Evolutionary conservation across 148 eudicot genomes (phyloP), one percentile per base, ranked within the genome.

Genomic region (Spergularia bocconei): DNA sequence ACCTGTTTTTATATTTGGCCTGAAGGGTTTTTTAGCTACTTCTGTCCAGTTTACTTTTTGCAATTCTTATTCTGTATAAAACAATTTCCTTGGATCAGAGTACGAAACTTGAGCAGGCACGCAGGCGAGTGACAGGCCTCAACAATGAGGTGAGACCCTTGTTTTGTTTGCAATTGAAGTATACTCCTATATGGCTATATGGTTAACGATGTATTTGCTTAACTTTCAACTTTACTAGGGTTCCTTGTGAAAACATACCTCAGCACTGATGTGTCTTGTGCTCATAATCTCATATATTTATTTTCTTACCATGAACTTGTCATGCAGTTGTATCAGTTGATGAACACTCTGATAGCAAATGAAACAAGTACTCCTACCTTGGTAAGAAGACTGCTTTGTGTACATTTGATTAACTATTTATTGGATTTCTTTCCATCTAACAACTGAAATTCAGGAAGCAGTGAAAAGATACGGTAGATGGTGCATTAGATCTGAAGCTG

Each of bases 381-480:
- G 91, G 97, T 91, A 72, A 86, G 84, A 20, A 48, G 20, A 33
- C 23, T 25, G 41, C n/a, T 29, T 33, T 48, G 16, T 19, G 11
- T 36, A 8, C 60, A 2, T 20, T 3, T 79, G 50, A 48, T 20
- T 64, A 17, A 15, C 15, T 36, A 53, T 19, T 57, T 14, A 25
- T 62, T 17, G 39, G 56, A 19, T 61, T 75, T 72, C 62, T 14
- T 23, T 71, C 15, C 63, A 29, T 17, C 62, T 73, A 14, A 73
- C 52, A 29, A 50, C 29, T 69, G 36, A 67, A 70, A 56, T 83
- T 75, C 85, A 93, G 98, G 95, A 93, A 84, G 87, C 91, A 66
- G 84, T 81, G 65, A 87, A 90, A 70, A 67, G 83, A 72, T 84
- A 88, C 79, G 98, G 98, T 48, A 87, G 98, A 80, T 87, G 91